A percentile compares a stretch with the other conserved stretches of the same genome.
phyloP scores from a whole-genome alignment of 495 filamentous ascomycete genomes.

The Bacidia rubella region DNA sequence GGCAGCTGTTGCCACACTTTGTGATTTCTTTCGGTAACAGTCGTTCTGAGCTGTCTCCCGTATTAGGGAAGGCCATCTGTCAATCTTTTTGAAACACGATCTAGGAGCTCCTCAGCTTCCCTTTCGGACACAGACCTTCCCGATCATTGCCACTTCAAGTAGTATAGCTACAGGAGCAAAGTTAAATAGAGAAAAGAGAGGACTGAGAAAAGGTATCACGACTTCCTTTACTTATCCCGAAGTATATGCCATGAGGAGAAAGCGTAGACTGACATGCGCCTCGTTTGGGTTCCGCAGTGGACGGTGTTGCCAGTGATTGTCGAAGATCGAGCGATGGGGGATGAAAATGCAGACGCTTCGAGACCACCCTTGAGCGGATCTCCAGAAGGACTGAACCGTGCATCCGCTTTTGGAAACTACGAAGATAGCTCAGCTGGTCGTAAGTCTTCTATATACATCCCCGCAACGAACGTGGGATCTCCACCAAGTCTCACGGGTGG shows the following conservation, averaged over 20 bases:
- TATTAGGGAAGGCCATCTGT: not conserved
- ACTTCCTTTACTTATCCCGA: not conserved
- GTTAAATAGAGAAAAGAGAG: not conserved
- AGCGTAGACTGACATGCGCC: conserved; percentile 24
- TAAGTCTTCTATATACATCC: too few relatives aligned
- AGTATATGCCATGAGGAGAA: conserved; percentile 1
- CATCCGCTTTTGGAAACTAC: not conserved
- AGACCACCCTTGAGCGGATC: conserved; percentile 9
- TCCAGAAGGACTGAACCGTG: not conserved
- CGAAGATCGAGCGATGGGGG: conserved; percentile 28
- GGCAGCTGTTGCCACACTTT: not conserved
- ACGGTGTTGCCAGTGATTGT: conserved; percentile 28
- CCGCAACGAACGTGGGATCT: too few relatives aligned
- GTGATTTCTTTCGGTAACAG: not conserved
- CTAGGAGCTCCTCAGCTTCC: not conserved
- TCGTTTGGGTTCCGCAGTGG: conserved; percentile 34
- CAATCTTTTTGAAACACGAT: not conserved
- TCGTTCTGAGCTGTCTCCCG: not conserved
- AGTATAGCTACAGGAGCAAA: conserved; percentile 1
- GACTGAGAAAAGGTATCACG: not conserved
- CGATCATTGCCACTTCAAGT: conserved; percentile 15
- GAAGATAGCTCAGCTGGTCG: not conserved
- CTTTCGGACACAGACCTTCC: conserved; percentile 13
- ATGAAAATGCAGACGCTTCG: conserved; percentile 17
- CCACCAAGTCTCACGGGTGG: not conserved